Conservation (phyloP, 805 yeast species). For the Nakazawaea anatomiae region DNA sequence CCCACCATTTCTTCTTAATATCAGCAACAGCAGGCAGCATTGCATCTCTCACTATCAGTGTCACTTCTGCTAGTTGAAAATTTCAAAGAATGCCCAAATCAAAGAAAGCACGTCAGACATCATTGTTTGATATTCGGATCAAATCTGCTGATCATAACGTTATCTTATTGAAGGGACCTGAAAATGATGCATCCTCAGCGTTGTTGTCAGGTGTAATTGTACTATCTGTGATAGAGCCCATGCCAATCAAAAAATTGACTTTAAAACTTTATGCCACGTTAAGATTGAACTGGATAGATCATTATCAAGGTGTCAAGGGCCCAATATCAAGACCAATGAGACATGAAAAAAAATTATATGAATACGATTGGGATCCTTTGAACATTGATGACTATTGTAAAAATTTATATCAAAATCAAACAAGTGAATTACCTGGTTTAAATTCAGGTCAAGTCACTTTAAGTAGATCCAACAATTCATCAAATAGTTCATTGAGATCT, state of each 20-base stretch:
- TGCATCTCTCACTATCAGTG: too few relatives aligned
- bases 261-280: constrained; percentile 64
- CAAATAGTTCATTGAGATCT: constrained; percentile 36
- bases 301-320: constrained; percentile 39
- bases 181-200: constrained; percentile 72
- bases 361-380: constrained; percentile 70
- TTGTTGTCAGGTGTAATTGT: constrained; percentile 74
- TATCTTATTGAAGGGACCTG: constrained; percentile 71
- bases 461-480: constrained; percentile 31
- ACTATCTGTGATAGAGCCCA: constrained; percentile 68
- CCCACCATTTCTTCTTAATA: too few relatives aligned
- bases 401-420: constrained; percentile 6
- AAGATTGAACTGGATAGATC: constrained; percentile 60
- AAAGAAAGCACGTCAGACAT: constrained; percentile 22
- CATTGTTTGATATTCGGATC: constrained; percentile 44
- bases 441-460: constrained; percentile 22
- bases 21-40: too few relatives aligned
- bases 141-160: constrained; percentile 72
- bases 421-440: constrained; percentile 16
- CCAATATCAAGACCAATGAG: constrained; percentile 37
- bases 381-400: constrained; percentile 39
- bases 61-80: too few relatives aligned
- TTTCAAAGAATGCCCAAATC: constrained; percentile 15
- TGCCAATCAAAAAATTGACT: constrained; percentile 57
- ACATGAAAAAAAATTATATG: constrained; percentile 61